Percentiles rank a stretch among this genome's conserved stretches.
phyloP scores from a whole-genome alignment of 2,329 filamentous ascomycete genomes.

The Claviceps purpurea region DNA sequence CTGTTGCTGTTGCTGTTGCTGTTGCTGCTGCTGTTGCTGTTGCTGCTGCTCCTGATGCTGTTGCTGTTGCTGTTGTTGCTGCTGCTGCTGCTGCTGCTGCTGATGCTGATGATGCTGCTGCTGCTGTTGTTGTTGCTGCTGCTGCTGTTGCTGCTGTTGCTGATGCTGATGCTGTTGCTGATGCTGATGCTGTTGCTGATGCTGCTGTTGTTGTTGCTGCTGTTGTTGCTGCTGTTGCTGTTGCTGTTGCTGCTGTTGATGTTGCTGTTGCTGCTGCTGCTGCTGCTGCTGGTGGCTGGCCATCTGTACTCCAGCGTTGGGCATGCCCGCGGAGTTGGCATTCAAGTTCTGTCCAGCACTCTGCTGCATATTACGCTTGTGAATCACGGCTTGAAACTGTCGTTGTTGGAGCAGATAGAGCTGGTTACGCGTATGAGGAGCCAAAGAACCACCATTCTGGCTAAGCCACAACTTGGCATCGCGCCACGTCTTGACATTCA shows the following conservation, averaged over 20 bases:
- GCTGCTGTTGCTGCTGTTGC: slow-evolving; percentile 9
- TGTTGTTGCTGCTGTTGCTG: background rate
- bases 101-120: slow-evolving; percentile 7
- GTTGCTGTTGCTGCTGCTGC: slow-evolving; percentile 8
- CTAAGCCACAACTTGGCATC: slow-evolving; percentile 30
- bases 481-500: slow-evolving; percentile 35
- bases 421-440: slow-evolving; percentile 18
- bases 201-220: slow-evolving; percentile 12
- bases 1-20: fast-evolving
- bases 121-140: background rate
- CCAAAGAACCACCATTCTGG: slow-evolving; percentile 20
- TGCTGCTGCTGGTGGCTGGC: slow-evolving; percentile 12
- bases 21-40: background rate
- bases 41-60: background rate
- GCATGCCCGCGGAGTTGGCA: slow-evolving; percentile 11
- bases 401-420: slow-evolving; percentile 22
- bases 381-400: slow-evolving; percentile 25
- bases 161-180: slow-evolving; percentile 10
- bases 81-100: background rate
- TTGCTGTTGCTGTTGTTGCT: background rate
- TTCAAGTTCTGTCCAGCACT: slow-evolving; percentile 17
- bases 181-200: slow-evolving; percentile 13
- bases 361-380: slow-evolving; percentile 15
- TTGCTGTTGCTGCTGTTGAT: slow-evolving; percentile 11
- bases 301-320: slow-evolving; percentile 13